Evolutionary conservation across 2,329 filamentous ascomycete genomes (phyloP).

Genomic region (Sordariomycetes sp.): DNA sequence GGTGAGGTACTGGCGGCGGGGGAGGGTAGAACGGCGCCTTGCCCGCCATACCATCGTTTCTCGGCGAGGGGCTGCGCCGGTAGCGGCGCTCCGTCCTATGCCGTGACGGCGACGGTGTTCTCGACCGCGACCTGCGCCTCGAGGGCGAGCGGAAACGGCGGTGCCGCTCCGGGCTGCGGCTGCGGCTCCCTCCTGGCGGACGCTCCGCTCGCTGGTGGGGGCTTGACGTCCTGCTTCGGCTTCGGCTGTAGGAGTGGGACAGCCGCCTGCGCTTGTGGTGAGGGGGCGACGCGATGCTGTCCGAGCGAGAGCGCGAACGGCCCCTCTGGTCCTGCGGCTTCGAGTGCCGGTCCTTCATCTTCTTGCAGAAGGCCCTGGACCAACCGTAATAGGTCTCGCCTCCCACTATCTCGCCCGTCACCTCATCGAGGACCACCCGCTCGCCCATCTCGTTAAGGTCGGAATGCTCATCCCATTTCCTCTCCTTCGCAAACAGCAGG

Average conservation of each 20-base stretch:
- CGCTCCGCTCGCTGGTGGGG: not conserved
- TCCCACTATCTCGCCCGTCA: constrained; percentile 52
- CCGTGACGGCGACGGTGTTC: not conserved
- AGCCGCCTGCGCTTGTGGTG: constrained; percentile 11
- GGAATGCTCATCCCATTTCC: constrained; percentile 32
- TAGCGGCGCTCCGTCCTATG: not conserved
- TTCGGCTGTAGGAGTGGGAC: constrained; percentile 21
- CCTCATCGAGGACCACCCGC: constrained; percentile 50
- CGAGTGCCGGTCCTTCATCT: constrained; percentile 55
- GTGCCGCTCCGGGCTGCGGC: constrained; percentile 12
- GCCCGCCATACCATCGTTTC: constrained; percentile 5
- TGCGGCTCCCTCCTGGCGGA: not conserved
- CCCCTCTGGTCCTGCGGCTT: constrained; percentile 20
- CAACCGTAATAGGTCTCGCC: constrained; percentile 82
- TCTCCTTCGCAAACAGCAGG: constrained; percentile 51
- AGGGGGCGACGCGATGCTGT: constrained; percentile 12
- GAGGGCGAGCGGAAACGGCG: constrained; percentile 7
- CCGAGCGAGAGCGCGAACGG: constrained; percentile 21
- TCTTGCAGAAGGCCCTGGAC: constrained; percentile 70
- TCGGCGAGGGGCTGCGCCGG: not conserved
- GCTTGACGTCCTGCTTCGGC: constrained; percentile 5
- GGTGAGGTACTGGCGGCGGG: constrained; percentile 1
- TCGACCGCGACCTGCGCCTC: not conserved
- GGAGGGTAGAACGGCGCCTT: constrained; percentile 4
- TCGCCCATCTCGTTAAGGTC: constrained; percentile 72